Base-by-base conservation (phyloP, 371 early-diverging fungal species). In the Mucor saturninus region DNA sequence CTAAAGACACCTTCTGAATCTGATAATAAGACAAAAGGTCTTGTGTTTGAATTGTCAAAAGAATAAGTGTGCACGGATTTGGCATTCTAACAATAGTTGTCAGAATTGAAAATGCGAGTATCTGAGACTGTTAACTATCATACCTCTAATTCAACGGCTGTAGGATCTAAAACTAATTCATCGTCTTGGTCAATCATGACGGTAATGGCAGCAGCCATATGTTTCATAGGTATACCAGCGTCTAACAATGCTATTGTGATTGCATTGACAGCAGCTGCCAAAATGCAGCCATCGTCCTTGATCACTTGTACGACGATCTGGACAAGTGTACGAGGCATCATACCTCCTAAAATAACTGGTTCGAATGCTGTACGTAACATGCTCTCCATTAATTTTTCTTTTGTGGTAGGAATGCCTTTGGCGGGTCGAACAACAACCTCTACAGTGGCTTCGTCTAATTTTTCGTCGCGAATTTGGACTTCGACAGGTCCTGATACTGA, bases 401-500 rank as follows among this genome's bases (percentile, higher is more conserved):
- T 84, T 11, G 93, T 90, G 1, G 79, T 73, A 5, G 89, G 70
- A 4, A 77, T 61, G 1, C 95, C 95, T 43, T 84, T 72, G 8
- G 85, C 80, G 5, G 96, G 91, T 51, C 91, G 84, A 35, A 89
- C 85, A 30, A 88, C 75, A 7, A 97, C 91, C 46, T 94, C 92
- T 0, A 98, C 69, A 21, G 88, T 87, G 0, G 98, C 94, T 59
- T 84, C 87, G 70, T 96, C 96, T 28, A 95, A 66, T 67, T 91
- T 86, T 69, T 97, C 98, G 58, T 96, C 94, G 10, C 90, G 86
- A 6, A 92, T 55, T 62, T 81, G 86, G 40, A 92, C 94, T 55
- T 95, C 95, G 15, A 87, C 83, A 0, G 98, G 98, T 2, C 98
- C 98, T 58, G 89, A 86, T 4, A 97, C 90, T 1, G 93, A 89